These are phyloP conservation scores for Penicillium crustosum DNA, from an alignment of 2,329 filamentous ascomycete genomes.

Conservation along the genomic window DNA sequence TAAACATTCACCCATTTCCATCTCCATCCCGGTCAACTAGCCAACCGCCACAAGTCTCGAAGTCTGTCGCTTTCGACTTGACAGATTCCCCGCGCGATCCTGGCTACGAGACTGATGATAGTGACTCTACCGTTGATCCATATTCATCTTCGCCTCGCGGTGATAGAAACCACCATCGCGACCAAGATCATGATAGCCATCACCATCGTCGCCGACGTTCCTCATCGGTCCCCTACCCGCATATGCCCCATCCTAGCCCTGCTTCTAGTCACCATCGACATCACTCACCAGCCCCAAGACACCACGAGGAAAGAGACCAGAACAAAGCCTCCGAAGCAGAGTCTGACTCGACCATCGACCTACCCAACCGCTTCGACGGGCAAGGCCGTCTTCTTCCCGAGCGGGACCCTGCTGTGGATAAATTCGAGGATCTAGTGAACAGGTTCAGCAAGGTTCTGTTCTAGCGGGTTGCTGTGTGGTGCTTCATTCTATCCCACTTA, in stretches of 20 bases:
- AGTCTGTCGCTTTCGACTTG: constrained; percentile 38
- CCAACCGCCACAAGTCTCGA: constrained; percentile 27
- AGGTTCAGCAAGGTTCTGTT: constrained; percentile 30
- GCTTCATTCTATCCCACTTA: not conserved
- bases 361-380: constrained; percentile 47
- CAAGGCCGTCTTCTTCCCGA: constrained; percentile 40
- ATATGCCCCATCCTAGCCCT: constrained; percentile 10
- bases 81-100: constrained; percentile 18
- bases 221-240: constrained; percentile 24
- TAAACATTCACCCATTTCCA: constrained; percentile 17
- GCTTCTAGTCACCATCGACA: constrained; percentile 4
- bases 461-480: constrained; percentile 11
- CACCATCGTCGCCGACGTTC: constrained; percentile 25
- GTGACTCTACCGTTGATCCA: constrained; percentile 36
- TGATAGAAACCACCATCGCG: not conserved
- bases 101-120: constrained; percentile 48
- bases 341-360: constrained; percentile 47
- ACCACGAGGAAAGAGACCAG: not conserved
- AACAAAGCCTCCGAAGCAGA: constrained; percentile 26
- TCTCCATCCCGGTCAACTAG: constrained; percentile 22
- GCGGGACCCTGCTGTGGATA: constrained; percentile 35
- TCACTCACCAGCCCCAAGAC: not conserved
- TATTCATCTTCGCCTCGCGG: constrained; percentile 10
- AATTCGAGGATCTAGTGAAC: constrained; percentile 38
- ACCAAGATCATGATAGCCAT: constrained; percentile 7